Percentiles rank a stretch among this genome's conserved stretches.
These are phyloP conservation scores for Ilex paraguariensis DNA, from an alignment of 305 asterid species.

Conservation along the genomic window DNA sequence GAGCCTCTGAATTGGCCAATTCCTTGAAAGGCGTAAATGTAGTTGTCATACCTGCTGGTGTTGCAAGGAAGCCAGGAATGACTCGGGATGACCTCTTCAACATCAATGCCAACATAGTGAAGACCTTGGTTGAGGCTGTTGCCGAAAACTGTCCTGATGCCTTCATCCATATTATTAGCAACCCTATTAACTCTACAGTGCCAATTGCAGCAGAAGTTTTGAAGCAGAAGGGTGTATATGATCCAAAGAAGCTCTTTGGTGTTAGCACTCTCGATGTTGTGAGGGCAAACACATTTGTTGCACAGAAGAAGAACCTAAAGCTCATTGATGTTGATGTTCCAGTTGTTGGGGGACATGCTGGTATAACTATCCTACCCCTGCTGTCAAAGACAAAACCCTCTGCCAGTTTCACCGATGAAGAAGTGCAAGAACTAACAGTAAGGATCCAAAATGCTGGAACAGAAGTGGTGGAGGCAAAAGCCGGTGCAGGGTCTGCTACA, in stretches of 20 bases:
- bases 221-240: constrained; percentile 57
- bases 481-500: constrained; percentile 73
- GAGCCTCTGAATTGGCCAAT: constrained; percentile 44
- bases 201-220: constrained; percentile 71
- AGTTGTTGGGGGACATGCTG: constrained; percentile 67
- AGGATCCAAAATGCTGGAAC: constrained; percentile 80
- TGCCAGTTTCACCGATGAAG: constrained; percentile 37
- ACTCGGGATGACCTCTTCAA: constrained; percentile 72
- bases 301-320: constrained; percentile 52
- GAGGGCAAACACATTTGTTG: constrained; percentile 61
- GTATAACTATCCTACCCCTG: constrained; percentile 60
- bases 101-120: constrained; percentile 64
- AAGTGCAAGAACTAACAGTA: constrained; percentile 43
- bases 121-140: constrained; percentile 52
- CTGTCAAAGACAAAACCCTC: constrained; percentile 57
- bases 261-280: constrained; percentile 66
- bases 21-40: constrained; percentile 53
- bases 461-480: constrained; percentile 75
- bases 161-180: constrained; percentile 64
- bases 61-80: constrained; percentile 14
- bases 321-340: constrained; percentile 69
- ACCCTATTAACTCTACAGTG: constrained; percentile 66
- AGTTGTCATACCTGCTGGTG: constrained; percentile 68
- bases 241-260: constrained; percentile 64
- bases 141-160: constrained; percentile 73